A percentile compares a stretch with the other conserved stretches of the same genome.
These are phyloP conservation scores for Septoria petroselini DNA, from an alignment of 2,329 filamentous ascomycete species.

Conservation along the genomic window DNA sequence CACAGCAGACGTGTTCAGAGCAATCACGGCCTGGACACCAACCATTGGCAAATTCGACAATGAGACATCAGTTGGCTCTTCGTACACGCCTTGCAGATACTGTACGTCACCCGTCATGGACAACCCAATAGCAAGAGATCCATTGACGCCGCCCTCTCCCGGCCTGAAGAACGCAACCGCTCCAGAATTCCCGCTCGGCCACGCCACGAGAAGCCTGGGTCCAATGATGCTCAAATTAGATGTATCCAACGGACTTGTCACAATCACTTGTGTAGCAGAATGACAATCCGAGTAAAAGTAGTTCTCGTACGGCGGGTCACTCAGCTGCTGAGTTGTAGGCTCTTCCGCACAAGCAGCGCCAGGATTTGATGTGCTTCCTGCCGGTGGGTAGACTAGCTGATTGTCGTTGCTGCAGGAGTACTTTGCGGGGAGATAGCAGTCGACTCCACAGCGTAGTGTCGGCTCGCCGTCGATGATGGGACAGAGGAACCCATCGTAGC, in stretches of 20 bases:
- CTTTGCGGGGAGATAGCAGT: constrained; percentile 38
- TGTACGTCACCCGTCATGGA: constrained; percentile 33
- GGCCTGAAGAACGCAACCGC: constrained; percentile 57
- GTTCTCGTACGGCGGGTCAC: constrained; percentile 60
- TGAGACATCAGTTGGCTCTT: constrained; percentile 27
- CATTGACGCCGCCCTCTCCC: constrained; percentile 50
- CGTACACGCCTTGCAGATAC: constrained; percentile 50
- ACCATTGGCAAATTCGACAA: constrained; percentile 44
- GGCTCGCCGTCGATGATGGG: constrained; percentile 37
- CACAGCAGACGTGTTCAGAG: constrained; percentile 57
- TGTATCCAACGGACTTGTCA: constrained; percentile 56
- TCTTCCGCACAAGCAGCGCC: constrained; percentile 24
- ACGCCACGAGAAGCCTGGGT: constrained; percentile 57
- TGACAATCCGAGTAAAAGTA: constrained; percentile 66
- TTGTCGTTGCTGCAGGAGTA: constrained; percentile 32
- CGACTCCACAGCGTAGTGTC: constrained; percentile 38
- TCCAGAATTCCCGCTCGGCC: constrained; percentile 65
- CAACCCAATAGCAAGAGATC: constrained; percentile 53
- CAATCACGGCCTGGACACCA: constrained; percentile 51
- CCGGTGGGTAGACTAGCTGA: constrained; percentile 32
- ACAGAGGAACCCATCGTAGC: constrained; percentile 42
- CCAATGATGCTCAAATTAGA: constrained; percentile 56
- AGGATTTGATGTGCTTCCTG: no score
- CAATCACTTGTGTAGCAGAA: constrained; percentile 56
- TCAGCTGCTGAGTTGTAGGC: constrained; percentile 46